Percentiles rank a stretch among this genome's conserved stretches.
These are phyloP conservation scores for Fusarium sp. DNA, from an alignment of 2,329 filamentous ascomycete genomes.

Conservation along the genomic window DNA sequence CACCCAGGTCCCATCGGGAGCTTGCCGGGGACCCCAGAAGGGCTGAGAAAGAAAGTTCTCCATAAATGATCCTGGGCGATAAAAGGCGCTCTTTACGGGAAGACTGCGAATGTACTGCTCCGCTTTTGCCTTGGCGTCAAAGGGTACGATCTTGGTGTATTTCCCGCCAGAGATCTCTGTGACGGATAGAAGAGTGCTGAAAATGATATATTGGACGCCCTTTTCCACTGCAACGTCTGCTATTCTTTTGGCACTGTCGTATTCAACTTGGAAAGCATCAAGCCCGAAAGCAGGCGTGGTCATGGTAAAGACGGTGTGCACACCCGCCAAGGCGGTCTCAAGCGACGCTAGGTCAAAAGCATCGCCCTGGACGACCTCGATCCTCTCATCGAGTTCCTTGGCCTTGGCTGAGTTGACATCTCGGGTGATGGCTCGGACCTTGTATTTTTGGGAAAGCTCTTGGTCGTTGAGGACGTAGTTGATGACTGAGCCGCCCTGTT, in stretches of 20 bases:
- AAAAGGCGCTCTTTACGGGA: constrained; percentile 56
- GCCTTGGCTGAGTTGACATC: constrained; percentile 50
- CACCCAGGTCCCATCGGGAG: constrained; percentile 45
- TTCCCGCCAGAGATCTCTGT: constrained; percentile 49
- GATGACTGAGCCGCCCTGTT: constrained; percentile 62
- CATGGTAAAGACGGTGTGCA: constrained; percentile 61
- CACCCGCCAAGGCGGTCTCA: constrained; percentile 52
- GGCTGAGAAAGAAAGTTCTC: constrained; percentile 47
- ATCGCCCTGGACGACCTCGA: constrained; percentile 54
- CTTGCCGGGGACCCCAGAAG: constrained; percentile 44
- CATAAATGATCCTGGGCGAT: constrained; percentile 56
- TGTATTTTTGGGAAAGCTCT: constrained; percentile 56
- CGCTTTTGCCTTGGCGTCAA: constrained; percentile 63
- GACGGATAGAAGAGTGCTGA: constrained; percentile 51
- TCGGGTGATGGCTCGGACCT: constrained; percentile 62
- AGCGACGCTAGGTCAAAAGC: constrained; percentile 52
- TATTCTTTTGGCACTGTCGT: constrained; percentile 52
- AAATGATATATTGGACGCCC: constrained; percentile 53
- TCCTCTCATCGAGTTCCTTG: constrained; percentile 42
- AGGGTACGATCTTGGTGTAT: constrained; percentile 51
- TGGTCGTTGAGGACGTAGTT: constrained; percentile 56
- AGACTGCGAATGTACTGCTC: constrained; percentile 62
- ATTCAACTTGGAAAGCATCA: constrained; percentile 45
- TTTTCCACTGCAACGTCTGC: constrained; percentile 52
- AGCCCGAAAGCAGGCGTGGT: constrained; percentile 55